Evolutionary conservation across 2,329 filamentous ascomycete genomes (phyloP).

Genomic region (Neonectria faginata): DNA sequence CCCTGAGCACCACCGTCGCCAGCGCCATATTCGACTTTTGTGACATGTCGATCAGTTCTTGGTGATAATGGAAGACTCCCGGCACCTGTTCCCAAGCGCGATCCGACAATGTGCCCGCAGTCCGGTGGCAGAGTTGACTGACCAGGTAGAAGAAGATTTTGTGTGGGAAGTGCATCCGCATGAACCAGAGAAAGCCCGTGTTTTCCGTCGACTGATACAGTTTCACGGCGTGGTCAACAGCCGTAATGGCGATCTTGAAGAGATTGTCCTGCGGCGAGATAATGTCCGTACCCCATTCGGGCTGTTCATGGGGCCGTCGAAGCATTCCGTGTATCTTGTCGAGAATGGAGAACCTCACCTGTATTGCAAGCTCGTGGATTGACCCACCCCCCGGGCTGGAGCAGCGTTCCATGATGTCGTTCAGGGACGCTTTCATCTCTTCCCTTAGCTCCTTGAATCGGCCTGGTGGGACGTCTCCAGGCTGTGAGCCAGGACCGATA

Average conservation of each 20-base stretch:
- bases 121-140: conserved; percentile 16
- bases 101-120: conserved; percentile 17
- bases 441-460: not conserved
- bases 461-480: not conserved
- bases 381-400: conserved; percentile 9
- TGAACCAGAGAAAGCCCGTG: conserved; percentile 17
- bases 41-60: not conserved
- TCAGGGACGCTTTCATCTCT: conserved; percentile 1
- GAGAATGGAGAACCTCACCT: conserved; percentile 4
- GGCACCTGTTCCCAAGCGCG: conserved; percentile 13
- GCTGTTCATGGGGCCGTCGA: conserved; percentile 1
- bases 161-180: conserved; percentile 10
- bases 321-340: conserved; percentile 6
- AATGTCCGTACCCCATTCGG: conserved; percentile 25
- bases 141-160: conserved; percentile 18
- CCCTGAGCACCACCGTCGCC: not conserved
- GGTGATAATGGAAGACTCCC: not conserved
- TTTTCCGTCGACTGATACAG: not conserved
- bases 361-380: conserved; percentile 11
- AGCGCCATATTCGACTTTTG: not conserved
- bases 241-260: conserved; percentile 21
- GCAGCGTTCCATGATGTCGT: conserved; percentile 12
- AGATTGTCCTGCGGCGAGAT: conserved; percentile 23
- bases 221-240: conserved; percentile 10
- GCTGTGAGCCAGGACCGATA: not conserved